Evolutionary conservation across 805 yeast genomes (phyloP).

Genomic region (Komagataella mondaviorum): DNA sequence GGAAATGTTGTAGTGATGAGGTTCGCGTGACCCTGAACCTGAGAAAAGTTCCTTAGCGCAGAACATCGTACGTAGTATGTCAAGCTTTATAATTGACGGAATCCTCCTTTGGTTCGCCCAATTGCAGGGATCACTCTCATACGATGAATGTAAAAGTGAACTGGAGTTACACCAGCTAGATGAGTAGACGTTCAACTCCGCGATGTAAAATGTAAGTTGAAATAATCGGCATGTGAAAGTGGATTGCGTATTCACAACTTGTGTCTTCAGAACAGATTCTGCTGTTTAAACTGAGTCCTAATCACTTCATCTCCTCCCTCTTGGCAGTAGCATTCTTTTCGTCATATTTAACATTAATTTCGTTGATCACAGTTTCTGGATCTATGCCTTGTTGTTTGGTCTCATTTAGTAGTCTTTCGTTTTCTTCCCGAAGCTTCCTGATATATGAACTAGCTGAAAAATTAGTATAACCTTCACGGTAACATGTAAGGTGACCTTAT

Average conservation of each 20-base stretch:
- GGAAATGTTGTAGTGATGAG: not conserved
- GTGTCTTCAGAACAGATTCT: not conserved
- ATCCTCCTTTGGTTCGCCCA: not conserved
- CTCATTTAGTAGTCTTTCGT: conserved; percentile 26
- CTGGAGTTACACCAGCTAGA: not conserved
- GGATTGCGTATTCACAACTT: not conserved
- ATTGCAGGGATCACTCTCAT: not conserved
- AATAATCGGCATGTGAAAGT: not conserved
- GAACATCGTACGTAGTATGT: not conserved
- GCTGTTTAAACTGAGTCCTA: not conserved
- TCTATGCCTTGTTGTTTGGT: conserved; percentile 23
- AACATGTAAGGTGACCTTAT: too few species aligned
- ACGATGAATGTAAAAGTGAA: not conserved
- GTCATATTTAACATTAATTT: not conserved
- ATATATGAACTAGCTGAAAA: conserved; percentile 35
- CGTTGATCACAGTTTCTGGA: not conserved
- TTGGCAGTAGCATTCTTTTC: not conserved
- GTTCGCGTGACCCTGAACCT: not conserved
- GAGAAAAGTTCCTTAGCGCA: not conserved
- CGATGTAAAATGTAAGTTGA: not conserved
- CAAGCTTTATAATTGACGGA: too few species aligned
- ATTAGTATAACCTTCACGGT: not conserved
- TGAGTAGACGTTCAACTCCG: not conserved
- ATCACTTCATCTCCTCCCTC: not conserved
- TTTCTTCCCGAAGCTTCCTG: conserved; percentile 33